Evolutionary conservation across 768 basidiomycete genomes (phyloP).

Genomic region (Crassisporium funariophilum): DNA sequence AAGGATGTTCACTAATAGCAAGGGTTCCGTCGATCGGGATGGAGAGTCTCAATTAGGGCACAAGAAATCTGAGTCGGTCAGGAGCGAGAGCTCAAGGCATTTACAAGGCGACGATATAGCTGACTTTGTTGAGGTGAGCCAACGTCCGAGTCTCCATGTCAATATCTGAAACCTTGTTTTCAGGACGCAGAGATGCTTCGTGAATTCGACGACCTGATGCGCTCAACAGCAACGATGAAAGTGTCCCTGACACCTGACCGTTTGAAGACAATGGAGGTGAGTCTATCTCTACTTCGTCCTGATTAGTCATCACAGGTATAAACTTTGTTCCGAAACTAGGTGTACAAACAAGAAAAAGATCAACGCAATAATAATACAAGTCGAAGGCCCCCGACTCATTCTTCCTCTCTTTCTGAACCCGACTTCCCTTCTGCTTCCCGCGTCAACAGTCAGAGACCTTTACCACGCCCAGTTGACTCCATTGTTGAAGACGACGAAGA

Average conservation of each 20-base stretch:
- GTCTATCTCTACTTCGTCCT: conserved; percentile 28
- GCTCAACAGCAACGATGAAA: conserved; percentile 89
- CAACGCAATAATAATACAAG: conserved; percentile 39
- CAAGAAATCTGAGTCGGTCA: conserved; percentile 54
- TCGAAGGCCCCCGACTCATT: conserved; percentile 38
- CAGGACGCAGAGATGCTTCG: conserved; percentile 63
- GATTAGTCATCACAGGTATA: conserved; percentile 37
- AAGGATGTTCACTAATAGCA: conserved; percentile 54
- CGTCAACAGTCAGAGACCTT: conserved; percentile 39
- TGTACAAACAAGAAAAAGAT: conserved; percentile 75
- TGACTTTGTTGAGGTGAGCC: conserved; percentile 39
- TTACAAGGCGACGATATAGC: conserved; percentile 31
- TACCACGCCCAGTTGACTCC: conserved; percentile 61
- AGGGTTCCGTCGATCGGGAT: conserved; percentile 44
- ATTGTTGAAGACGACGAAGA: conserved; percentile 71
- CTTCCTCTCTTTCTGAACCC: conserved; percentile 35
- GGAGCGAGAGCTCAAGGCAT: conserved; percentile 51
- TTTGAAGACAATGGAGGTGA: conserved; percentile 90
- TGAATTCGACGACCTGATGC: conserved; percentile 94
- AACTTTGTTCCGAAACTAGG: conserved; percentile 43
- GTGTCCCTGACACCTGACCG: conserved; percentile 95
- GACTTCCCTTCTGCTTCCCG: conserved; percentile 35
- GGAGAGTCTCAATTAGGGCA: conserved; percentile 47
- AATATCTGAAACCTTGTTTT: conserved; percentile 15
- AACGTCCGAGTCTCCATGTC: conserved; percentile 3